Conservation (phyloP, 495 filamentous ascomycete species). For the Penicillium dipodomyicola region DNA sequence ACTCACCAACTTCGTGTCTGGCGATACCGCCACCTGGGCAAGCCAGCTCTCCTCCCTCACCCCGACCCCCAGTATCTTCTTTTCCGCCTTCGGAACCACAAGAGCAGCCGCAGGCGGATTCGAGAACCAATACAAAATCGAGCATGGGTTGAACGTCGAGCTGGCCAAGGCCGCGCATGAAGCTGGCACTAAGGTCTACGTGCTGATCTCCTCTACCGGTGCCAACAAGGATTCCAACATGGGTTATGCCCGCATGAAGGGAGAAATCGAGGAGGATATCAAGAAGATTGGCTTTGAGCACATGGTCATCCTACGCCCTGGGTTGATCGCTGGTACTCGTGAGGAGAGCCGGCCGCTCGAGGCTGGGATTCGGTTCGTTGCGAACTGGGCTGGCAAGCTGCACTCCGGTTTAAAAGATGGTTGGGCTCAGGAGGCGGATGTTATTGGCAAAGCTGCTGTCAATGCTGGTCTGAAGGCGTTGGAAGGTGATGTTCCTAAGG, state of each 20-base stretch:
- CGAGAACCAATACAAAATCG: conserved; percentile 71
- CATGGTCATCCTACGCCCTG: conserved; percentile 71
- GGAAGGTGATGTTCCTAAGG: conserved; percentile 44
- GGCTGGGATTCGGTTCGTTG: conserved; percentile 45
- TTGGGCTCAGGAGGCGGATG: conserved; percentile 71
- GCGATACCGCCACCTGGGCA: conserved; percentile 56
- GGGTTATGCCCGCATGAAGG: conserved; percentile 73
- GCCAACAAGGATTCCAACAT: conserved; percentile 46
- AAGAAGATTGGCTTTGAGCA: conserved; percentile 68
- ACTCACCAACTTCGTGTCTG: conserved; percentile 44
- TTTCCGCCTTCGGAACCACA: conserved; percentile 68
- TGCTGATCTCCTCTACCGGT: conserved; percentile 61
- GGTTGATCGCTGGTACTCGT: conserved; percentile 68
- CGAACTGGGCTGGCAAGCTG: conserved; percentile 50
- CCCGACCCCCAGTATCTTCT: conserved; percentile 58
- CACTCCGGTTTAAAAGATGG: conserved; percentile 57
- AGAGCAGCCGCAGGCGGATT: conserved; percentile 63
- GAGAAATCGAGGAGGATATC: conserved; percentile 74
- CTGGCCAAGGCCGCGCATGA: conserved; percentile 63
- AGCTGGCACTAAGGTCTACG: conserved; percentile 62
- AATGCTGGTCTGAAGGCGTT: conserved; percentile 47
- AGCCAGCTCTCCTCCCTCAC: conserved; percentile 48
- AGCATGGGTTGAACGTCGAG: conserved; percentile 71
- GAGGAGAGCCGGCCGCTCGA: conserved; percentile 55
- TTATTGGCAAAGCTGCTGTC: conserved; percentile 73